phyloP scores from a whole-genome alignment of 1,284 basidiomycete species.

The Rhizopogon hawkerae region DNA sequence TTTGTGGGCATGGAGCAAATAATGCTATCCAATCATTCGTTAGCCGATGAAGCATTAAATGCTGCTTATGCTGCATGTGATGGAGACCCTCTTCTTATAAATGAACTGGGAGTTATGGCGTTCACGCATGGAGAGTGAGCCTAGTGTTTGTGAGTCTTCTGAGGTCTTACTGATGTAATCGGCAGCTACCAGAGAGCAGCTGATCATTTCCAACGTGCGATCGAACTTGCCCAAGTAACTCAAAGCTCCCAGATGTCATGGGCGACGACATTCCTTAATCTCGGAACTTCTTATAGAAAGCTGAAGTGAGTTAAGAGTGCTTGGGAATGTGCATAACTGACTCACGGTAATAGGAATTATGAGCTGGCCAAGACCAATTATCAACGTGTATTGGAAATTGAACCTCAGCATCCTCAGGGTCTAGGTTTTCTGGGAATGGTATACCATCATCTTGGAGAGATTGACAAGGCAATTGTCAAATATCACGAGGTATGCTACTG shows the following conservation, averaged over 20 bases:
- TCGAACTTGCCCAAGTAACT: slow-evolving; percentile 69
- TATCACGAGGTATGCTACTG: slow-evolving; percentile 73
- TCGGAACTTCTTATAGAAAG: slow-evolving; percentile 81
- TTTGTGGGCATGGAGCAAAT: slow-evolving; percentile 99
- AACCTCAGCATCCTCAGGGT: slow-evolving; percentile 70
- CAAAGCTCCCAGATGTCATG: slow-evolving; percentile 80
- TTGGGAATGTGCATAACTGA: neutral
- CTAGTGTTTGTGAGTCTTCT: neutral
- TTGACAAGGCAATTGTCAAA: slow-evolving; percentile 73
- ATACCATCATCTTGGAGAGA: slow-evolving; percentile 62
- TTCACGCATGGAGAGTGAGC: slow-evolving; percentile 75
- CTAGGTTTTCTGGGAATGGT: slow-evolving; percentile 81
- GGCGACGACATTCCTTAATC: slow-evolving; percentile 83
- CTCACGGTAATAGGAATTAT: slow-evolving; percentile 42
- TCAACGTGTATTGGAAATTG: slow-evolving; percentile 69
- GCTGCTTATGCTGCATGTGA: slow-evolving; percentile 76
- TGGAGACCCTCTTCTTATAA: slow-evolving; percentile 81
- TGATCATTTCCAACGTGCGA: slow-evolving; percentile 61
- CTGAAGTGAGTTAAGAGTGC: slow-evolving; percentile 45
- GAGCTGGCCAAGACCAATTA: slow-evolving; percentile 67
- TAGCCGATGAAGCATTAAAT: slow-evolving; percentile 83
- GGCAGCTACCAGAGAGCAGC: slow-evolving; percentile 59
- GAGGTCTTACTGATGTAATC: slow-evolving; percentile 20
- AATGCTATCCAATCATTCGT: slow-evolving; percentile 71
- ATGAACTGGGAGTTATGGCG: slow-evolving; percentile 90